Percentiles rank a stretch among this genome's conserved stretches.
Conservation (phyloP, 2,329 filamentous ascomycete species). For the Monilinia fructicola region DNA sequence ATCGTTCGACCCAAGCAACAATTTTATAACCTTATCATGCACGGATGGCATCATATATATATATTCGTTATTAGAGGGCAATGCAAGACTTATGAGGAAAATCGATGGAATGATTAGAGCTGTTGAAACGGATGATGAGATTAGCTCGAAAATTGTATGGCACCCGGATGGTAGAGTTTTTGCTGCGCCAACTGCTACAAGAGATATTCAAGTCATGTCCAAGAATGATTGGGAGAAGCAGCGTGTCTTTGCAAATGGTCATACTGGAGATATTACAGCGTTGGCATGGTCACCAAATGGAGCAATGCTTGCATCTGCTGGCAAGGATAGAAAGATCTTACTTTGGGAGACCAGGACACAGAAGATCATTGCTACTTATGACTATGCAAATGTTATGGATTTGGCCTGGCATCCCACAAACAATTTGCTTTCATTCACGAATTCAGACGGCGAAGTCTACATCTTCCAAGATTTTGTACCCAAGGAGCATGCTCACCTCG, state of each 20-base stretch:
- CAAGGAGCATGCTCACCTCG: conserved; percentile 55
- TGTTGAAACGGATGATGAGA: conserved; percentile 74
- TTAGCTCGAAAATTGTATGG: conserved; percentile 76
- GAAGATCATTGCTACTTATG: conserved; percentile 72
- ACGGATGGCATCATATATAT: conserved; percentile 88
- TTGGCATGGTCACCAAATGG: conserved; percentile 94
- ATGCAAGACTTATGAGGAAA: conserved; percentile 78
- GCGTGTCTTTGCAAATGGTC: conserved; percentile 72
- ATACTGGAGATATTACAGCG: conserved; percentile 81
- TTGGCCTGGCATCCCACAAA: conserved; percentile 87
- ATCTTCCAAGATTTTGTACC: conserved; percentile 74
- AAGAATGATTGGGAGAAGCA: conserved; percentile 87
- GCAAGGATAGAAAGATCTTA: conserved; percentile 66
- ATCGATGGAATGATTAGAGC: conserved; percentile 82
- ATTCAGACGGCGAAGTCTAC: conserved; percentile 87
- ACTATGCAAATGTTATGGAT: conserved; percentile 81
- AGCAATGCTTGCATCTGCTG: conserved; percentile 73
- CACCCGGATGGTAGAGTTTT: conserved; percentile 94
- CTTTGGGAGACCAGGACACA: conserved; percentile 92
- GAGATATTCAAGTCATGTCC: conserved; percentile 85
- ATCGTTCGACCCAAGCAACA: conserved; percentile 78
- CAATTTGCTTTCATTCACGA: conserved; percentile 89
- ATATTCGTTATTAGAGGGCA: conserved; percentile 76
- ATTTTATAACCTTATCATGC: conserved; percentile 75
- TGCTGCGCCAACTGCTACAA: conserved; percentile 76